These are phyloP conservation scores for Aspergillus asperescens DNA, from an alignment of 495 filamentous ascomycete genomes.

Conservation along the genomic window DNA sequence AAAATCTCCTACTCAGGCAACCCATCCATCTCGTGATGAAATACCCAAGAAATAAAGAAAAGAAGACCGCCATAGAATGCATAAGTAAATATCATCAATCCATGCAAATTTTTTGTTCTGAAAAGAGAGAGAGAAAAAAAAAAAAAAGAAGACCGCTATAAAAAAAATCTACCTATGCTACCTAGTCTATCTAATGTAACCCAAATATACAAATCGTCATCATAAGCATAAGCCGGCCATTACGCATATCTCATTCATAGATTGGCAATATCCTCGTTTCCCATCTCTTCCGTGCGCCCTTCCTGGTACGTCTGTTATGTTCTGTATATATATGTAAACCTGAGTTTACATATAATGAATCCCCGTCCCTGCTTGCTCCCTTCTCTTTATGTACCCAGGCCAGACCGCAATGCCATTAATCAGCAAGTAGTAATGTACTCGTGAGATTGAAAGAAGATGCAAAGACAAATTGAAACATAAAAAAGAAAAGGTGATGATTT, in stretches of 20 bases:
- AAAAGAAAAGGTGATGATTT: constrained; percentile 11
- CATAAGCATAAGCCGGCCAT: constrained; percentile 3
- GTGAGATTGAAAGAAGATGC: not conserved
- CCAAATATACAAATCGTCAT: constrained; percentile 3
- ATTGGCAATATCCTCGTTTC: not conserved
- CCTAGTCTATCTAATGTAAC: constrained; percentile 9
- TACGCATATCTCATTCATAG: constrained; percentile 1
- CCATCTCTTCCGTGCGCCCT: constrained; percentile 4
- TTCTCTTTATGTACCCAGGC: not conserved
- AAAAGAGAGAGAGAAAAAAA: not conserved
- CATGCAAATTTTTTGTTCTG: too few species aligned
- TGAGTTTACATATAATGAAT: not conserved
- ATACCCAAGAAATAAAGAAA: too few species aligned
- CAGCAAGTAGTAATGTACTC: not conserved
- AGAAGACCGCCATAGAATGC: too few species aligned
- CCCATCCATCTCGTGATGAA: too few species aligned
- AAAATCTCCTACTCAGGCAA: too few species aligned
- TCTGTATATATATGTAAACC: not conserved
- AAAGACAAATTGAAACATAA: not conserved
- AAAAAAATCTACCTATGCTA: constrained; percentile 10
- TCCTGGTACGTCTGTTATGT: too few species aligned
- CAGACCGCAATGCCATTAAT: constrained; percentile 5
- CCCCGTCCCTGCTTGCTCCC: not conserved
- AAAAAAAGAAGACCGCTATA: not conserved
- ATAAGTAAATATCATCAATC: not conserved